These are phyloP conservation scores for Leishmania arabica DNA, from an alignment of 208 protist genomes.

Conservation along the genomic window DNA sequence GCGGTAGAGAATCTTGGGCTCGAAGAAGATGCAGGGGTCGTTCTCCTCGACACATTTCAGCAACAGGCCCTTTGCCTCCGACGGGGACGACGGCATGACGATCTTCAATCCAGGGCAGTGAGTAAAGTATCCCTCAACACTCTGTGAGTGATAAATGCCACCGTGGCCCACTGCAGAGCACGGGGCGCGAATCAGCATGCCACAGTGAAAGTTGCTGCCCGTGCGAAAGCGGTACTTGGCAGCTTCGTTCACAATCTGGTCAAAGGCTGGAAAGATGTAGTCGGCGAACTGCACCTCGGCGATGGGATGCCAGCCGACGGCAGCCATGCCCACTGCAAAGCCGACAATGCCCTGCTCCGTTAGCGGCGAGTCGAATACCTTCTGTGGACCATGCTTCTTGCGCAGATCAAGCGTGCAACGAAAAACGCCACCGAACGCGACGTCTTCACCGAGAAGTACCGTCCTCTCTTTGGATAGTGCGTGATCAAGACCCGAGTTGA, in stretches of 20 bases:
- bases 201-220: conserved; percentile 94
- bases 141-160: conserved; percentile 97
- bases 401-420: conserved; percentile 86
- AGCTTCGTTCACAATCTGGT: conserved; percentile 99
- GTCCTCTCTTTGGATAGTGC: conserved; percentile 88
- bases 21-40: conserved; percentile 97
- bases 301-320: conserved; percentile 90
- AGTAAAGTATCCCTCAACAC: conserved; percentile 95
- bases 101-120: conserved; percentile 94
- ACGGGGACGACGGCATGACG: conserved; percentile 79
- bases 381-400: conserved; percentile 86
- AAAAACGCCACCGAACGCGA: conserved; percentile 98
- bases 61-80: conserved; percentile 90
- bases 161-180: conserved; percentile 98
- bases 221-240: conserved; percentile 98
- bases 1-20: conserved; percentile 97
- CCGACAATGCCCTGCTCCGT: conserved; percentile 98
- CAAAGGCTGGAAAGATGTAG: conserved; percentile 99
- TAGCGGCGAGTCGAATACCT: conserved; percentile 98
- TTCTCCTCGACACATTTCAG: conserved; percentile 92
- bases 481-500: conserved; percentile 96
- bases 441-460: conserved; percentile 96
- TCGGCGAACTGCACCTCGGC: conserved; percentile 99
- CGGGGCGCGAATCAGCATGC: conserved; percentile 95
- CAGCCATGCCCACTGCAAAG: conserved; percentile 97